Evolutionary conservation across 2,329 filamentous ascomycete species (phyloP).

Genomic region (Aaosphaeria arxii): DNA sequence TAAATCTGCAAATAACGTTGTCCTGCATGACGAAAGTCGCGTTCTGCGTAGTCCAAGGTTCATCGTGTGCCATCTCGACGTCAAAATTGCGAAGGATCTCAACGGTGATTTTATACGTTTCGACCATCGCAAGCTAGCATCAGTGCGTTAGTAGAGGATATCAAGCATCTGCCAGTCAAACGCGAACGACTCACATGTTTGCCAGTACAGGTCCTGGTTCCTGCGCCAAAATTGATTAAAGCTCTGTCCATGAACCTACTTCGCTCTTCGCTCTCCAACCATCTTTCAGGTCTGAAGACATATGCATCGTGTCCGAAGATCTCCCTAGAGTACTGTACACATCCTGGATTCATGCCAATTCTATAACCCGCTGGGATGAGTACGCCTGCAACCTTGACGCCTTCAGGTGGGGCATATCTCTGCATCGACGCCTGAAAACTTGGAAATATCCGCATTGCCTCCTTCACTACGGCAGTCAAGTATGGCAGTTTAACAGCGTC

Average conservation of each 20-base stretch:
- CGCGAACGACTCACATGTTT: constrained; percentile 10
- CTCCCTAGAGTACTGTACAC: constrained; percentile 36
- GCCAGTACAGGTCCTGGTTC: constrained; percentile 19
- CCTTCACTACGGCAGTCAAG: constrained; percentile 33
- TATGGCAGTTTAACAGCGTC: constrained; percentile 16
- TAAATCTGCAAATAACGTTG: constrained; percentile 9
- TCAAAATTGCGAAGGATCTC: constrained; percentile 12
- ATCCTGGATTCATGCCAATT: constrained; percentile 36
- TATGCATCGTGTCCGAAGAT: constrained; percentile 48
- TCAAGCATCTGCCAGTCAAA: background rate
- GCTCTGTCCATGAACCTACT: constrained; percentile 16
- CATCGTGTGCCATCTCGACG: constrained; percentile 11
- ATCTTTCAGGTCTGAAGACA: constrained; percentile 48
- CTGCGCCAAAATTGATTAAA: constrained; percentile 14
- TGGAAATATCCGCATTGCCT: constrained; percentile 16
- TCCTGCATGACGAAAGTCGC: constrained; percentile 13
- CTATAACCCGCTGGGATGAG: constrained; percentile 33
- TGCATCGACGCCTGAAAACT: constrained; percentile 18
- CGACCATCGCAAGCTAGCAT: constrained; percentile 10
- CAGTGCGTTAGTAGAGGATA: background rate
- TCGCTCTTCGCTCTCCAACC: constrained; percentile 33
- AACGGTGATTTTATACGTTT: constrained; percentile 12
- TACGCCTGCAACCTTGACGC: constrained; percentile 11
- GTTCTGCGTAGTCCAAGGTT: constrained; percentile 13
- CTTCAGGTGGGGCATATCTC: constrained; percentile 20